Conservation (phyloP, 2,329 filamentous ascomycete genomes). For the Nemania serpens region DNA sequence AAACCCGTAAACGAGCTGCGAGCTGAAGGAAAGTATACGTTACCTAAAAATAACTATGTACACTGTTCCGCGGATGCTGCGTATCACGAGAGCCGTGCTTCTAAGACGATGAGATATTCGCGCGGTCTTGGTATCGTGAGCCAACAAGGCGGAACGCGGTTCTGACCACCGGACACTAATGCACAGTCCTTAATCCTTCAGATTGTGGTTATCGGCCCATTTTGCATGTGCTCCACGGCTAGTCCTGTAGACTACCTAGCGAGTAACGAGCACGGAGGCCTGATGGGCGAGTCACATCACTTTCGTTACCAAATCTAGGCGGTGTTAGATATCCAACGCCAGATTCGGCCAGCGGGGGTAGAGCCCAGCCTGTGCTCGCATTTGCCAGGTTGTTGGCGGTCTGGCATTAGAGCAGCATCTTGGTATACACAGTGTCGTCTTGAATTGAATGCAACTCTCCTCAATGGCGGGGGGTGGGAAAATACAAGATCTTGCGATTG, state of each 20-base stretch:
- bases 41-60: no score
- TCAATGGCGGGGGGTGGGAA: background rate
- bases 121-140: background rate
- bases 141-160: background rate
- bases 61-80: no score
- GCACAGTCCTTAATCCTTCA: slow-evolving; percentile 6
- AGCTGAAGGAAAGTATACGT: no score
- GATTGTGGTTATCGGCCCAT: background rate
- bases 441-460: background rate
- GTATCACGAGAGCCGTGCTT: background rate
- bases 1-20: no score
- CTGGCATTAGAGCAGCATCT: background rate
- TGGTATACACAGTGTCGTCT: background rate
- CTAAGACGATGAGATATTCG: background rate
- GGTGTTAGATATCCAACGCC: no score
- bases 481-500: background rate
- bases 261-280: no score
- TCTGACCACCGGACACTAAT: slow-evolving; percentile 7
- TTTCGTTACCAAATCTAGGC: no score
- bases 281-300: background rate
- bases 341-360: no score
- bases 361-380: no score
- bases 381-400: no score
- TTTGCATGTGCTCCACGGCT: background rate
- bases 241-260: no score